phyloP scores from a whole-genome alignment of 805 yeast species.

The Nakazawaea wyomingensis region DNA sequence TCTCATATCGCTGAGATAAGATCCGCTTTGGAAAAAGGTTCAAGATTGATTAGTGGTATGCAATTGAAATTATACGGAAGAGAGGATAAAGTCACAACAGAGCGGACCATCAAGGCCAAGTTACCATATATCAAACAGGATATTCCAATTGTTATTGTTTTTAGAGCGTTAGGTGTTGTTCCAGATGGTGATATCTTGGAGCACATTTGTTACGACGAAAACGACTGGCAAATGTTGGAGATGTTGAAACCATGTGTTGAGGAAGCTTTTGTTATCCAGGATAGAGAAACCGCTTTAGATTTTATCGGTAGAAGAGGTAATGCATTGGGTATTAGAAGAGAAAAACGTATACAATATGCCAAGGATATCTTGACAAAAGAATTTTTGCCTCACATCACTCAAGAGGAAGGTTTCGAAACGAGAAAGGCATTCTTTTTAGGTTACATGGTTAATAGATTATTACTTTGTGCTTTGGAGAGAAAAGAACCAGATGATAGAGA shows the following conservation, averaged over 20 bases:
- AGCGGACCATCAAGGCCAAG: slow-evolving; percentile 90
- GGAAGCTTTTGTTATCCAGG: slow-evolving; percentile 97
- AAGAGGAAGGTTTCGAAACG: slow-evolving; percentile 93
- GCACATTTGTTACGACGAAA: slow-evolving; percentile 95
- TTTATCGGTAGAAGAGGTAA: slow-evolving; percentile 98
- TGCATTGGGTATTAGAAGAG: slow-evolving; percentile 92
- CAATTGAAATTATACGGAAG: slow-evolving; percentile 89
- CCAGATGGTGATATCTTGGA: slow-evolving; percentile 99
- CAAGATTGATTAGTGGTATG: slow-evolving; percentile 87
- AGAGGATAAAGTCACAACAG: slow-evolving; percentile 57
- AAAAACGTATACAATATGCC: slow-evolving; percentile 97
- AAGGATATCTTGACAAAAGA: slow-evolving; percentile 95
- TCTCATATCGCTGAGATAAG: slow-evolving; percentile 96
- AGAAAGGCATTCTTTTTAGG: slow-evolving; percentile 97
- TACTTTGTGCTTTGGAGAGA: slow-evolving; percentile 93
- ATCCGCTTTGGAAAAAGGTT: slow-evolving; percentile 95
- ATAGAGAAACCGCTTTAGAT: slow-evolving; percentile 95
- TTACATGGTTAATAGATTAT: slow-evolving; percentile 93
- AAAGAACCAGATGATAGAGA: slow-evolving; percentile 99
- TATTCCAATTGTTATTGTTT: slow-evolving; percentile 93
- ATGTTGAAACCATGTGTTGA: slow-evolving; percentile 99
- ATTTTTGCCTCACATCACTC: slow-evolving; percentile 94
- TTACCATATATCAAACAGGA: slow-evolving; percentile 95
- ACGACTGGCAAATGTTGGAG: slow-evolving; percentile 99
- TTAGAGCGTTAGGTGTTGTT: slow-evolving; percentile 96